A percentile compares a stretch with the other conserved stretches of the same genome.
phyloP scores from a whole-genome alignment of 345 rosid species.

The Gossypioides kirkii region DNA sequence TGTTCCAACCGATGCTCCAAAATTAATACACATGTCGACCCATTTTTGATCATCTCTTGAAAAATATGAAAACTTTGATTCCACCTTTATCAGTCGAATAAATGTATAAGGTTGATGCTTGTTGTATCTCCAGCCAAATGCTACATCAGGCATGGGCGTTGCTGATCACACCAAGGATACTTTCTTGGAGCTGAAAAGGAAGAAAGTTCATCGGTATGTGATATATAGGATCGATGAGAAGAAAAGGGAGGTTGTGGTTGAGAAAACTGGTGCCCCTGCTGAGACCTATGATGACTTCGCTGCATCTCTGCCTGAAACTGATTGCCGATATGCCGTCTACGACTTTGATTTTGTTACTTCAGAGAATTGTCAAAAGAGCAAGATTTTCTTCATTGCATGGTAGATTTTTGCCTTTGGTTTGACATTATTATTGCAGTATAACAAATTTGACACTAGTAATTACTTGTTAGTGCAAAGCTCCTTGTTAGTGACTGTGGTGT shows the following conservation, averaged over 20 bases:
- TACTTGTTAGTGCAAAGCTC: background rate
- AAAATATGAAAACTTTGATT: background rate
- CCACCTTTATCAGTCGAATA: background rate
- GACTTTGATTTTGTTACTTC: too few species aligned
- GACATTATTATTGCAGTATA: background rate
- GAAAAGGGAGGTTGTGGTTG: slow-evolving; percentile 55
- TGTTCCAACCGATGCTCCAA: background rate
- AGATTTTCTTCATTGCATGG: slow-evolving; percentile 56
- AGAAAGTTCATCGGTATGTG: slow-evolving; percentile 59
- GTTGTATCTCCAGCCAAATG: slow-evolving; percentile 48
- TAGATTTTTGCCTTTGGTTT: slow-evolving; percentile 22
- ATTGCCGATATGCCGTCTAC: too few species aligned
- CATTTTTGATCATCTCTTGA: background rate
- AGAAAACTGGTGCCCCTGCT: slow-evolving; percentile 55
- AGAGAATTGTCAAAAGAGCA: too few species aligned
- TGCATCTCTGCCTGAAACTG: too few species aligned
- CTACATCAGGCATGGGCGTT: slow-evolving; percentile 77
- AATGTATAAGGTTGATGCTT: background rate
- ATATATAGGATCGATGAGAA: slow-evolving; percentile 61
- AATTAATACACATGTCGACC: background rate
- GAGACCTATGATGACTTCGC: slow-evolving; percentile 31
- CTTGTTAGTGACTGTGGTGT: background rate
- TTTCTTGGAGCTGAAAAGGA: slow-evolving; percentile 63
- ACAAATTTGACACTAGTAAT: background rate
- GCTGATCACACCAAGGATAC: slow-evolving; percentile 56